Percentiles rank a stretch among this genome's conserved stretches.
Conservation (phyloP, 1,284 basidiomycete genomes). For the Rugosomyces carneus region DNA sequence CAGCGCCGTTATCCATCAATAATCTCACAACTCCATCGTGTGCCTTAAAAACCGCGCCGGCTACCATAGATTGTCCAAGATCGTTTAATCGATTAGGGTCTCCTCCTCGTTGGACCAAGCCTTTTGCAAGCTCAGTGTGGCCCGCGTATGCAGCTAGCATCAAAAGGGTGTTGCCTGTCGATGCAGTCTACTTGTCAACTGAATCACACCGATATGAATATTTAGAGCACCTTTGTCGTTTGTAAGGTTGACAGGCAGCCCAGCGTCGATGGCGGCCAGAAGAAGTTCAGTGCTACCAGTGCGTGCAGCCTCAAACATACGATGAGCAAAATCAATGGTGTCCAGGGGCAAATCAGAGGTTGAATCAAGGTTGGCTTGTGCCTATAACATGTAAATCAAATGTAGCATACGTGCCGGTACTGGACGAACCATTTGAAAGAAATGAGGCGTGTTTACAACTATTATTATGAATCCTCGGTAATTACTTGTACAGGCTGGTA, state of each 20-base stretch:
- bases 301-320: constrained; percentile 75
- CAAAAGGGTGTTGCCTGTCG: constrained; percentile 70
- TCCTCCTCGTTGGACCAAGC: constrained; percentile 50
- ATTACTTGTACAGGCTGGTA: constrained; percentile 3
- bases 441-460: too few relatives aligned
- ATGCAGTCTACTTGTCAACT: background rate
- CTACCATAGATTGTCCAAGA: constrained; percentile 71
- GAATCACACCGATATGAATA: constrained; percentile 1
- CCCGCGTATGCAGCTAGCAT: constrained; percentile 84
- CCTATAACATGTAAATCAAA: background rate
- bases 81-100: constrained; percentile 75
- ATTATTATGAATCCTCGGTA: too few relatives aligned
- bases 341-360: constrained; percentile 24
- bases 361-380: background rate
- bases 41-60: constrained; percentile 78
- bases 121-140: constrained; percentile 49
- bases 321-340: constrained; percentile 65
- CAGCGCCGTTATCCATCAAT: constrained; percentile 60
- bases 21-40: constrained; percentile 56
- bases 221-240: constrained; percentile 56
- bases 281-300: constrained; percentile 50
- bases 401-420: background rate
- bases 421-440: constrained; percentile 8
- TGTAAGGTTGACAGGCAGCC: constrained; percentile 73
- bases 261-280: constrained; percentile 59